Conservation (phyloP, 768 basidiomycete genomes). For the Agaricus sinodeliciosus region DNA sequence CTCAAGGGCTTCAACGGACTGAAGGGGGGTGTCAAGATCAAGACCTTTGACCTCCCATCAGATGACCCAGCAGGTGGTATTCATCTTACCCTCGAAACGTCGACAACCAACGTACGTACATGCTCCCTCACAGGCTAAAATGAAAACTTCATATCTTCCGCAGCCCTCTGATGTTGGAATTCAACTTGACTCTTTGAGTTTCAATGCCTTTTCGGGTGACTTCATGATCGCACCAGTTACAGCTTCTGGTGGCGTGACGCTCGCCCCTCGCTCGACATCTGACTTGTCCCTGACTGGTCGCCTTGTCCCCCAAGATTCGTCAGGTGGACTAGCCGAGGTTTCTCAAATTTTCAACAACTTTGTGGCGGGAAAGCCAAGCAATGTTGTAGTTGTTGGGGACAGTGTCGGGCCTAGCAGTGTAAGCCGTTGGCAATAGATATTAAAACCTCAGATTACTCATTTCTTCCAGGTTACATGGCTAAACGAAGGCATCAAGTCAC, state of each 20-base stretch:
- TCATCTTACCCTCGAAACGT: slow-evolving; percentile 56
- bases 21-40: slow-evolving; percentile 52
- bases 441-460: background rate
- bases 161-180: slow-evolving; percentile 76
- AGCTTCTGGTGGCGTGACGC: slow-evolving; percentile 40
- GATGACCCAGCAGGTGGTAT: slow-evolving; percentile 71
- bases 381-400: slow-evolving; percentile 51
- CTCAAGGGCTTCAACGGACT: slow-evolving; percentile 69
- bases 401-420: slow-evolving; percentile 54
- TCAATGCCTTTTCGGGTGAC: slow-evolving; percentile 48
- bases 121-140: background rate
- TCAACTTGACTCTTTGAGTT: slow-evolving; percentile 51
- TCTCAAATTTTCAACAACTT: slow-evolving; percentile 68
- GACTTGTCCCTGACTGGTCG: slow-evolving; percentile 52
- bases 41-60: slow-evolving; percentile 62
- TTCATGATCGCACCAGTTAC: slow-evolving; percentile 55
- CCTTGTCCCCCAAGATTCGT: slow-evolving; percentile 51
- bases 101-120: slow-evolving; percentile 48
- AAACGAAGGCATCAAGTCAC: slow-evolving; percentile 60
- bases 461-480: slow-evolving; percentile 59
- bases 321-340: slow-evolving; percentile 47
- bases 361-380: slow-evolving; percentile 58
- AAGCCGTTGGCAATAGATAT: slow-evolving; percentile 11
- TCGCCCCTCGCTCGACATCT: slow-evolving; percentile 48
- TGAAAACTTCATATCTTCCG: background rate